Conservation (phyloP, 306 rosid species). For the Delonix regia region DNA sequence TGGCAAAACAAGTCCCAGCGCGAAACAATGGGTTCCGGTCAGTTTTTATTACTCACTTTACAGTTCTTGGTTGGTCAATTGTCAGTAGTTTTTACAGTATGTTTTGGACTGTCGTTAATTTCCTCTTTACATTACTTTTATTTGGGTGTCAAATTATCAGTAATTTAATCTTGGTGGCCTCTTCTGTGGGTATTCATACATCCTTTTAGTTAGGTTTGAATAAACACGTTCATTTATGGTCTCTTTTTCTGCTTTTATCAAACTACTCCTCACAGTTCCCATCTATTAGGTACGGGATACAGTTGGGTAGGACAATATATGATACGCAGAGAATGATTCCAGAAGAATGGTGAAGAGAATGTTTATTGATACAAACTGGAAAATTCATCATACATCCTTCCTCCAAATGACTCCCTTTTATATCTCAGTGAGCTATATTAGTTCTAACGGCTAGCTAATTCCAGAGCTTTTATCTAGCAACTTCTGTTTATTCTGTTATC, state of each 20-base stretch:
- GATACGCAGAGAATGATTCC: too few species aligned
- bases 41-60: slow-evolving; percentile 4
- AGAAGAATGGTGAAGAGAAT: too few species aligned
- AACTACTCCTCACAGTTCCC: not conserved
- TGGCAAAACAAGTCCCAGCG: slow-evolving; percentile 98
- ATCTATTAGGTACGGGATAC: too few species aligned
- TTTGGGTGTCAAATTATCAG: not conserved
- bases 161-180: not conserved
- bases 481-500: too few species aligned
- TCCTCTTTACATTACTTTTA: not conserved
- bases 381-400: too few species aligned
- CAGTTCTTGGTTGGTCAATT: not conserved
- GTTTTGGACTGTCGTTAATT: not conserved
- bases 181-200: not conserved
- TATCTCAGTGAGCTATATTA: too few species aligned
- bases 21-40: slow-evolving; percentile 89
- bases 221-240: not conserved
- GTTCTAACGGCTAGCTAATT: too few species aligned
- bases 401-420: too few species aligned
- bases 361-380: too few species aligned
- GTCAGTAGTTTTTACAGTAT: not conserved
- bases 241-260: not conserved
- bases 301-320: too few species aligned
- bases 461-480: too few species aligned
- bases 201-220: not conserved